A percentile compares a stretch with the other conserved stretches of the same genome.
Conservation (phyloP, 306 rosid genomes). For the Quercus dentata region DNA sequence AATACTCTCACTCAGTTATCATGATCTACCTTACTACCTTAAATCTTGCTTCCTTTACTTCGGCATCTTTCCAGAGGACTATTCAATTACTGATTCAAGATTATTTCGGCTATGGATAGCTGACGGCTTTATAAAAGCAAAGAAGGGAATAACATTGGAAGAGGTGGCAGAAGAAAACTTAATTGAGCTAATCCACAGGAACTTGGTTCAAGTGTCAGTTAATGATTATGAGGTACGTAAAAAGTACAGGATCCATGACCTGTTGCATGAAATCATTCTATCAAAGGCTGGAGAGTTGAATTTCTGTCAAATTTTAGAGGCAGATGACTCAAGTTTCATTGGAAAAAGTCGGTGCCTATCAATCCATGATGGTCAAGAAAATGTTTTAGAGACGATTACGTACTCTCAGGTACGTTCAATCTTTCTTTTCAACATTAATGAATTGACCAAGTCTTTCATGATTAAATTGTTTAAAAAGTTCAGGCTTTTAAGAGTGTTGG, state of each 20-base stretch:
- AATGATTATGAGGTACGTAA: not conserved
- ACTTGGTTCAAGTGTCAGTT: not conserved
- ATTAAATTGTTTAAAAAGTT: not conserved
- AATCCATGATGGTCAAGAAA: not conserved
- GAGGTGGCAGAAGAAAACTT: conserved; percentile 4
- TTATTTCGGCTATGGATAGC: conserved; percentile 10
- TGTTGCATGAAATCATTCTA: not conserved
- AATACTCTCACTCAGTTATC: not conserved
- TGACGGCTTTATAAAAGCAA: conserved; percentile 3
- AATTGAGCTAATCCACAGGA: not conserved
- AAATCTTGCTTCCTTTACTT: conserved; percentile 20
- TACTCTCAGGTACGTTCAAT: not conserved
- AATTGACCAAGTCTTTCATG: not conserved
- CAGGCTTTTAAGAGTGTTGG: not conserved
- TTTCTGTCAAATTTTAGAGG: not conserved
- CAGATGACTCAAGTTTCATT: not conserved
- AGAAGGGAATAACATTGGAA: not conserved
- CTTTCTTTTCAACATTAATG: not conserved
- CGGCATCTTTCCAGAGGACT: conserved; percentile 14
- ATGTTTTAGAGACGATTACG: not conserved
- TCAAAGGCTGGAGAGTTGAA: not conserved
- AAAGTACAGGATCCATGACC: not conserved
- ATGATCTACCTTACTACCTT: conserved; percentile 18
- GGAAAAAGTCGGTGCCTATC: not conserved
- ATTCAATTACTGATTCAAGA: not conserved